phyloP scores from a whole-genome alignment of 1,284 basidiomycete genomes.

The Pyrrhoderma noxium region DNA sequence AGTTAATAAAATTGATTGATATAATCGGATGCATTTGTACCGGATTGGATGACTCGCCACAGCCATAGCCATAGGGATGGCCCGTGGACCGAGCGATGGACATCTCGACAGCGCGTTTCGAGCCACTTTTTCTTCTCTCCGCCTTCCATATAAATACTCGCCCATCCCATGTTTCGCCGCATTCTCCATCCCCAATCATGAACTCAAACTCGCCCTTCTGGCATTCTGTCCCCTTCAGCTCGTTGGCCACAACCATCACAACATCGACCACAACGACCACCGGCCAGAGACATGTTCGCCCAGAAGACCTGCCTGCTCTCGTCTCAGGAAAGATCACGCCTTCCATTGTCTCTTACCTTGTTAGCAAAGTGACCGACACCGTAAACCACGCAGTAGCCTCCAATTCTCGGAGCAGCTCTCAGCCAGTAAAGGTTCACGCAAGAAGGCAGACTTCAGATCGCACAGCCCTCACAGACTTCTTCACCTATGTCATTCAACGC shows the following conservation, averaged over 20 bases:
- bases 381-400: slow-evolving; percentile 63
- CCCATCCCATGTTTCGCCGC: too few species aligned
- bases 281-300: neutral
- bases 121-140: too few species aligned
- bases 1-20: too few species aligned
- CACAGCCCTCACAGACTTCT: slow-evolving; percentile 51
- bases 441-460: slow-evolving; percentile 20
- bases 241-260: neutral
- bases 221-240: neutral
- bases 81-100: too few species aligned
- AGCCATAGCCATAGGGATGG: too few species aligned
- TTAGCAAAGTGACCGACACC: slow-evolving; percentile 58
- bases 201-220: neutral
- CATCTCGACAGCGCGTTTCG: too few species aligned
- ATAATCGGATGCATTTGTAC: too few species aligned
- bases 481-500: slow-evolving; percentile 53
- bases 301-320: slow-evolving; percentile 41
- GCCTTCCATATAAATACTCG: too few species aligned
- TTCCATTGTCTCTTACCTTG: slow-evolving; percentile 57
- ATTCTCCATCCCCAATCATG: neutral
- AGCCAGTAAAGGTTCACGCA: slow-evolving; percentile 32
- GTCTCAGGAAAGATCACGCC: slow-evolving; percentile 52
- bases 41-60: too few species aligned
- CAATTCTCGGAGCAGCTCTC: slow-evolving; percentile 48
- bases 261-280: neutral